Evolutionary conservation across 2,329 filamentous ascomycete genomes (phyloP), one percentile per base, ranked within the genome.

Genomic region (Penicillium sclerotigenum): DNA sequence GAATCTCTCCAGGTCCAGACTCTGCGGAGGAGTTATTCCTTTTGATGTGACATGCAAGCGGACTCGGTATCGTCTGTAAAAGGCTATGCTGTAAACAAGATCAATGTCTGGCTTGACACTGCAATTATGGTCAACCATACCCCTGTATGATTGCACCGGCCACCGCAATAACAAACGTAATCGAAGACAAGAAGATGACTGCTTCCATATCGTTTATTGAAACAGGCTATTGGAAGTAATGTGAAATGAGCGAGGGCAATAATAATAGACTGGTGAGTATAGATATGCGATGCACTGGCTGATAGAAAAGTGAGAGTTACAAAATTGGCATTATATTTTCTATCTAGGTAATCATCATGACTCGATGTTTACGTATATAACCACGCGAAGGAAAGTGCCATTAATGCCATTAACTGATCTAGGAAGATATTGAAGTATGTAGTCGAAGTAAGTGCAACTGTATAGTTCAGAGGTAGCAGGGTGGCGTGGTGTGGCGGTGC

Each of bases 21-120:
- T 55, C 13, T 49, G 40, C 10, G 37, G 18, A n/a, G 42, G n/a
- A 18, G 50, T 38, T 2, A 18, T 24, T 6, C 16, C 47, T 37
- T 57, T 63, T 41, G 37, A 43, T 11, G 45, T 57, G 33, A 64
- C 47, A 8, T 64, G 56, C 14, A 64, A n/a, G 9, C 33, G 59
- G 28, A 62, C 36, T 52, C 51, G 57, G 38, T 65, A 58, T n/a
- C 48, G 45, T 28, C 22, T 60, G 46, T 57, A 65, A 28, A 65
- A 59, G 7, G 46, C 18, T 14, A 50, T 10, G n/a, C 56, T 59
- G 24, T 22, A 31, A 18, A 14, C 22, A 13, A 1, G 22, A 40
- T 59, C 16, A 58, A 37, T 33, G 3, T 22, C 26, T 16, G 22
- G 10, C 34, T 14, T 29, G 18, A 40, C 16, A 20, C 28, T 43